Base-by-base conservation (phyloP, 805 yeast genomes). In the Zygoascus bituminiphila region DNA sequence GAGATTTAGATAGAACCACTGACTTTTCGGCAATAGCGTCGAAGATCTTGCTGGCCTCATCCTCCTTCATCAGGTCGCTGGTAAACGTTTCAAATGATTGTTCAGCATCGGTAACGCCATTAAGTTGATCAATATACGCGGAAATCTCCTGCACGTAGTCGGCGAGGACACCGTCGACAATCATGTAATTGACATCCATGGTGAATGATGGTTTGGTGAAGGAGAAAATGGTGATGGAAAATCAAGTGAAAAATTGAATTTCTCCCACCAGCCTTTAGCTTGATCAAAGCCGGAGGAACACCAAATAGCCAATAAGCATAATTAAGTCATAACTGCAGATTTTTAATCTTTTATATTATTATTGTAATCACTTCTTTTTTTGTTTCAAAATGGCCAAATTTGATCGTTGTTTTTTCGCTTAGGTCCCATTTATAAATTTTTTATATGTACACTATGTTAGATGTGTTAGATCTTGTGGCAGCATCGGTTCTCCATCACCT, bases 131-230 rank as follows among this genome's bases (percentile, higher is more conserved):
- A 47, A 69, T 63, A 53, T 59, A 67, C 19, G 58, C 58, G 14
- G 68, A 57, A 42, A 67, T 57, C 50, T 67, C 72, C 29, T 60
- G 58, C 47, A 65, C 58, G 46, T 55, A 64, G 52, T 64, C 68
- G 51, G 57, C 59, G 42, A 66, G 59, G 44, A 59, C 62, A 49
- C 68, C 70, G 61, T 66, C 68, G 42, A 66, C 69, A 31, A 66
- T 59, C 63, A 65, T 64, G 52, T 57, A 61, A 35, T 54, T 61
- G 47, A 29, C 33, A 29, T 29, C 33, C 33, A 29, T 29, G 33
- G 7, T 29, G 33, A 29, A 29, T 29, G 33, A 12, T 29, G 33
- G 33, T 29, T n/a, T 25, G 33, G 33, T 29, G 33, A 29, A 29
- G 33, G 7, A 15, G 33, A 29, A 29, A 12, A n/a, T n/a, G n/a